These are phyloP conservation scores for Hypocreales sp. DNA, from an alignment of 2,329 filamentous ascomycete species.

Conservation along the genomic window DNA sequence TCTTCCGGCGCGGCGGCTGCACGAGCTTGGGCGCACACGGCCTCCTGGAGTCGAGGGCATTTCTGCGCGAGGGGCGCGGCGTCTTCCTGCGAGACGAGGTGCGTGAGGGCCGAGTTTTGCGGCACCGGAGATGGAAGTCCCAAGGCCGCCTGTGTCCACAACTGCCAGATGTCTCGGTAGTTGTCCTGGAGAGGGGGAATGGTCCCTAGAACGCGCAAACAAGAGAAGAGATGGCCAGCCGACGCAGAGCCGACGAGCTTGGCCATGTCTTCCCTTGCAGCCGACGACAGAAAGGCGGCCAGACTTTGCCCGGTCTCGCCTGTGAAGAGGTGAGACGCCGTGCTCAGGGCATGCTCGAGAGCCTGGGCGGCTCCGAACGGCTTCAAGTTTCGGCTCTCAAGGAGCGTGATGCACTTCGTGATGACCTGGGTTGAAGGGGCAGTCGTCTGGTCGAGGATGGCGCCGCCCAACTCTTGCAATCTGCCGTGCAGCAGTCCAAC, in stretches of 20 bases:
- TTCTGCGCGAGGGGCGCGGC: constrained; percentile 22
- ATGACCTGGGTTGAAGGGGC: constrained; percentile 14
- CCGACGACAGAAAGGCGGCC: constrained; percentile 25
- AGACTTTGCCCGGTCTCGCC: constrained; percentile 18
- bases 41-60: constrained; percentile 27
- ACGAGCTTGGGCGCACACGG: constrained; percentile 24
- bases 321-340: constrained; percentile 24
- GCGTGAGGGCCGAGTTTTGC: constrained; percentile 19
- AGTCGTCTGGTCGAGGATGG: constrained; percentile 13
- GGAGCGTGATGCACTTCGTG: constrained; percentile 22
- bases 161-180: constrained; percentile 28
- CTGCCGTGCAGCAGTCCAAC: constrained; percentile 27
- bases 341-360: constrained; percentile 22
- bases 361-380: constrained; percentile 38
- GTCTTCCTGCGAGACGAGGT: constrained; percentile 29
- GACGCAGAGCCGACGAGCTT: constrained; percentile 54
- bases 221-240: constrained; percentile 46
- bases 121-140: constrained; percentile 8
- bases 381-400: constrained; percentile 37
- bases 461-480: constrained; percentile 7
- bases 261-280: constrained; percentile 39
- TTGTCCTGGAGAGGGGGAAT: constrained; percentile 19
- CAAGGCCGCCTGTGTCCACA: constrained; percentile 26
- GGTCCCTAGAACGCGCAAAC: constrained; percentile 40
- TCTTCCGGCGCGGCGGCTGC: constrained; percentile 18